Percentiles rank a stretch among this genome's conserved stretches.
Conservation (phyloP, 768 basidiomycete species). For the Pleurotus tuoliensis region DNA sequence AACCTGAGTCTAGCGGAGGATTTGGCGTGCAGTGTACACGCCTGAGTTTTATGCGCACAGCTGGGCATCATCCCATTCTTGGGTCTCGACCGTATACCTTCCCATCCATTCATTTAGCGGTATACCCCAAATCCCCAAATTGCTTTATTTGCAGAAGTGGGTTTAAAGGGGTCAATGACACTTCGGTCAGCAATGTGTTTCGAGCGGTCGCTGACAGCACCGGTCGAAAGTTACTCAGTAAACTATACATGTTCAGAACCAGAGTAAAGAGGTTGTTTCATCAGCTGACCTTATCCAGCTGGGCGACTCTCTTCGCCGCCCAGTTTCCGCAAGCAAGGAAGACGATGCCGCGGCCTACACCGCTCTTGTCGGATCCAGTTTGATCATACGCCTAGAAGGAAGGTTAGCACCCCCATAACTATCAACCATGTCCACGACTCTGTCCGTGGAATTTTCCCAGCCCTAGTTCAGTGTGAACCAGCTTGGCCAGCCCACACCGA, state of each 20-base stretch:
- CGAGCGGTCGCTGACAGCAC: conserved; percentile 50
- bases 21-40: too few relatives aligned
- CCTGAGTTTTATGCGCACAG: too few relatives aligned
- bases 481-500: conserved; percentile 77
- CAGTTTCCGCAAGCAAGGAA: conserved; percentile 92
- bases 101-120: too few relatives aligned
- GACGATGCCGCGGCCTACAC: conserved; percentile 61
- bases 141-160: too few relatives aligned
- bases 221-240: conserved; percentile 39
- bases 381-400: conserved; percentile 20
- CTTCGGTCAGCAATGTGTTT: too few relatives aligned
- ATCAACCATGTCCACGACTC: conserved; percentile 72
- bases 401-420: conserved; percentile 74
- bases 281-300: conserved; percentile 61
- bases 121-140: too few relatives aligned
- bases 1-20: too few relatives aligned
- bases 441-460: conserved; percentile 89
- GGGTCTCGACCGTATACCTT: too few relatives aligned
- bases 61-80: too few relatives aligned
- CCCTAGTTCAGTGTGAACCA: conserved; percentile 80
- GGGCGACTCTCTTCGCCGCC: conserved; percentile 79
- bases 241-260: neutral
- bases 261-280: conserved; percentile 1
- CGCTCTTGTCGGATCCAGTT: conserved; percentile 34
- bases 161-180: too few relatives aligned